Evolutionary conservation across 192 early-diverging fungal species (phyloP).

Genomic region (Linnemannia zychae): DNA sequence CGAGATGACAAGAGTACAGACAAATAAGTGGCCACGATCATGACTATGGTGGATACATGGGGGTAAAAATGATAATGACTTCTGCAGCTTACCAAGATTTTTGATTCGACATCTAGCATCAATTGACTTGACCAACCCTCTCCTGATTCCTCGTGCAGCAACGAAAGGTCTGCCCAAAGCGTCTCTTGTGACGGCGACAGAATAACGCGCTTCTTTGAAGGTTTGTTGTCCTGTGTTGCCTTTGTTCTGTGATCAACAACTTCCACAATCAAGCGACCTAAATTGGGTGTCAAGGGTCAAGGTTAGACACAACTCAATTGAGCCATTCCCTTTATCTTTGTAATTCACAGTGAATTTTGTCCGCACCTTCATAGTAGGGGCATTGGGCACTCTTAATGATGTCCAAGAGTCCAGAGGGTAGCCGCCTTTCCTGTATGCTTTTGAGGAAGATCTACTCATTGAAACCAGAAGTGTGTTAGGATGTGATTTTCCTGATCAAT

Average conservation of each 20-base stretch:
- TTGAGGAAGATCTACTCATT: conserved; percentile 62
- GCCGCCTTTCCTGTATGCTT: conserved; percentile 60
- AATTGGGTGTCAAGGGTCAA: neutral
- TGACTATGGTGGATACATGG: too few relatives aligned
- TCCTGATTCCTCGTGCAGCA: conserved; percentile 62
- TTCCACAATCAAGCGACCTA: conserved; percentile 79
- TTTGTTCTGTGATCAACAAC: conserved; percentile 74
- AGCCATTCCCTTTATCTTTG: neutral
- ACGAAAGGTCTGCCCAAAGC: conserved; percentile 66
- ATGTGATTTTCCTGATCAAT: neutral
- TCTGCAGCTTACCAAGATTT: conserved; percentile 64
- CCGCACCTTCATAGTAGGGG: conserved; percentile 63
- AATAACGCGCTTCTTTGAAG: conserved; percentile 55
- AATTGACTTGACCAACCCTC: conserved; percentile 65
- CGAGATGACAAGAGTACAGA: neutral
- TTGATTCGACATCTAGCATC: conserved; percentile 73
- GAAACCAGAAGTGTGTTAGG: neutral
- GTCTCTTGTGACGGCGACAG: conserved; percentile 66
- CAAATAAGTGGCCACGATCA: neutral
- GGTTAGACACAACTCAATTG: neutral
- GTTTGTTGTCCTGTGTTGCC: conserved; percentile 19
- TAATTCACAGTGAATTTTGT: neutral
- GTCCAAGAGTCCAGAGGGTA: conserved; percentile 78
- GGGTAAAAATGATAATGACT: too few relatives aligned
- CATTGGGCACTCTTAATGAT: conserved; percentile 73